Conservation (phyloP, 768 basidiomycete genomes). For the Naganishia onofrii region DNA sequence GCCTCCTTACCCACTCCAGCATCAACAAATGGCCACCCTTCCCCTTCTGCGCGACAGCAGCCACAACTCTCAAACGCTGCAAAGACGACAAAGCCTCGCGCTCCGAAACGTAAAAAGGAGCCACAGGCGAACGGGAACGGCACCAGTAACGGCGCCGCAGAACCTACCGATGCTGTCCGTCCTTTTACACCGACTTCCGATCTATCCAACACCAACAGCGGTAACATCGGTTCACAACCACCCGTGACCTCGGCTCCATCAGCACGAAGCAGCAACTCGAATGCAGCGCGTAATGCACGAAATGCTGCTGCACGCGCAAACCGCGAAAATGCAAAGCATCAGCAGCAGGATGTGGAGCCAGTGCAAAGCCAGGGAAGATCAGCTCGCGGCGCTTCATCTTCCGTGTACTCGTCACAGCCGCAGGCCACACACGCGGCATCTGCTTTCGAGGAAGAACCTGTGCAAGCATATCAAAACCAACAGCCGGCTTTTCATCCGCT, state of each 20-base stretch:
- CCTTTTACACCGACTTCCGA: not conserved
- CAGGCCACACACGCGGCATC: too few relatives aligned
- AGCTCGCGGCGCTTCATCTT: not conserved
- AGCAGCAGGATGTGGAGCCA: not conserved
- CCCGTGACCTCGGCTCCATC: not conserved
- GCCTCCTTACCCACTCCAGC: too few relatives aligned
- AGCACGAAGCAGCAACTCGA: slow-evolving; percentile 18
- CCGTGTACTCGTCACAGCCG: too few relatives aligned
- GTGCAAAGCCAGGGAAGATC: not conserved
- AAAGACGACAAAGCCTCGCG: not conserved
- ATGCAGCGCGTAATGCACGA: slow-evolving; percentile 13
- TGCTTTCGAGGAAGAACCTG: too few relatives aligned
- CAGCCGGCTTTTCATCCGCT: not conserved
- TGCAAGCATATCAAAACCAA: not conserved
- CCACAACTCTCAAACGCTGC: not conserved
- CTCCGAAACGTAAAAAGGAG: not conserved
- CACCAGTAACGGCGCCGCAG: not conserved
- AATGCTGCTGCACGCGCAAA: slow-evolving; percentile 3
- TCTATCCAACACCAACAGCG: not conserved
- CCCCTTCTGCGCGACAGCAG: not conserved
- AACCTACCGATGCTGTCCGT: not conserved
- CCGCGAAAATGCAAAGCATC: not conserved
- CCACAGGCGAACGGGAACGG: not conserved
- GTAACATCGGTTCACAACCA: too few relatives aligned
- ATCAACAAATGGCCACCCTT: not conserved